Conservation (phyloP, 257 asterid species). For the Solanum habrochaites region DNA sequence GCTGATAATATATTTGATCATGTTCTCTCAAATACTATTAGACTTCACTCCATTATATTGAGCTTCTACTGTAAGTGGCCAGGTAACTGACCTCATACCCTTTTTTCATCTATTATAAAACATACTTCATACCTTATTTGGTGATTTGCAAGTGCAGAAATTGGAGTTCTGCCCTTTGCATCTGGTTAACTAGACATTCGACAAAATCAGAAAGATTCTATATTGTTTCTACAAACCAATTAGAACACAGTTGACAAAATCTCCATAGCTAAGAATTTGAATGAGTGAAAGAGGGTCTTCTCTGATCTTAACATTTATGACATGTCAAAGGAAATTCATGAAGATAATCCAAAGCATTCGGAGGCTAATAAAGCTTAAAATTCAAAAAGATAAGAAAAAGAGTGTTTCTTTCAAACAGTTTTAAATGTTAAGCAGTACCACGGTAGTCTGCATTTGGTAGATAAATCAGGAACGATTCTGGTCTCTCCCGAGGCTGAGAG, state of each 20-base stretch:
- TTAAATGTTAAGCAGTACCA: slow-evolving; percentile 33
- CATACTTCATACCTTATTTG: not conserved
- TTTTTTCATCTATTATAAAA: not conserved
- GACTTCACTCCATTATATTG: not conserved
- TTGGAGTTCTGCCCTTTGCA: not conserved
- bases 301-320: not conserved
- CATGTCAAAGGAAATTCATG: not conserved
- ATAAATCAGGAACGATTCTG: slow-evolving; percentile 71
- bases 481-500: slow-evolving; percentile 78
- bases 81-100: not conserved
- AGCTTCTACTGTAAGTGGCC: not conserved
- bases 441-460: slow-evolving; percentile 61
- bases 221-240: not conserved
- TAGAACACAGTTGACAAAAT: not conserved
- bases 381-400: not conserved
- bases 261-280: not conserved
- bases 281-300: not conserved
- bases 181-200: not conserved
- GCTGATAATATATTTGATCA: not conserved
- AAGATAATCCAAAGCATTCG: not conserved
- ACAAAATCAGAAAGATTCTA: not conserved
- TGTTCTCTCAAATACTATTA: not conserved
- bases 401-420: not conserved
- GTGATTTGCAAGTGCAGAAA: not conserved
- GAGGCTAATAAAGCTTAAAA: not conserved